Base-by-base conservation (phyloP, 2,329 filamentous ascomycete species). In the Colletotrichum sp. region DNA sequence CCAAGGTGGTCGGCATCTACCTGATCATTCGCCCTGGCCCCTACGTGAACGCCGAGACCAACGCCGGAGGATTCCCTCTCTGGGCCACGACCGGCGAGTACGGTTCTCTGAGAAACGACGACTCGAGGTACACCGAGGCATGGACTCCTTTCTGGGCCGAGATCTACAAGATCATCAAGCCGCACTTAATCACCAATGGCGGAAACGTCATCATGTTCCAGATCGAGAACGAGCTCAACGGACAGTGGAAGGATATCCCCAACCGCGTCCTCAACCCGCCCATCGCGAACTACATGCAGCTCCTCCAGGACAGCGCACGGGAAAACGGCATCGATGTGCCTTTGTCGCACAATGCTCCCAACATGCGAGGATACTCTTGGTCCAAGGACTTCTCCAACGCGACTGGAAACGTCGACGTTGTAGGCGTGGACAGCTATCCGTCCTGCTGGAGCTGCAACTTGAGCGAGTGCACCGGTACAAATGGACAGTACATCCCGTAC, bases 381-480 rank as follows among this genome's bases (percentile, higher is more conserved):
- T 91, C 90, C 0, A 87, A 87, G 16, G 91, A 93, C 80, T 93
- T 88, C 78, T 88, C 88, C 6, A 84, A 90, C 69, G 88, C 86
- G 30, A 88, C 85, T 15, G 91, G 91, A 10, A 88, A 92, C 75
- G 87, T 92, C 66, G 89, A 92, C 79, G 86, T 89, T 27, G 86
- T 85, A 0, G 87, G 89, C 1, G 79, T 90, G 3, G 90, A 92
- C 78, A 88, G 86, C 75, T 90, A 90, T 69, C 88, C 87, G 2
- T 87, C 86, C 1, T 93, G 91, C 84, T 93, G 91, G 91, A 91
- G 89, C 69, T 93, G 92, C 80, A 91, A 93, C 71, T 82, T 92
- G 10, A 88, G 87, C 34, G 90, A 92, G 74, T 93, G 92, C 78
- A 90, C 88, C 2, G 88, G 89, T 3, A 91, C 89, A 0, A 93